Base-by-base conservation (phyloP, 805 yeast species). In the Diddensiella transvaalensis region DNA sequence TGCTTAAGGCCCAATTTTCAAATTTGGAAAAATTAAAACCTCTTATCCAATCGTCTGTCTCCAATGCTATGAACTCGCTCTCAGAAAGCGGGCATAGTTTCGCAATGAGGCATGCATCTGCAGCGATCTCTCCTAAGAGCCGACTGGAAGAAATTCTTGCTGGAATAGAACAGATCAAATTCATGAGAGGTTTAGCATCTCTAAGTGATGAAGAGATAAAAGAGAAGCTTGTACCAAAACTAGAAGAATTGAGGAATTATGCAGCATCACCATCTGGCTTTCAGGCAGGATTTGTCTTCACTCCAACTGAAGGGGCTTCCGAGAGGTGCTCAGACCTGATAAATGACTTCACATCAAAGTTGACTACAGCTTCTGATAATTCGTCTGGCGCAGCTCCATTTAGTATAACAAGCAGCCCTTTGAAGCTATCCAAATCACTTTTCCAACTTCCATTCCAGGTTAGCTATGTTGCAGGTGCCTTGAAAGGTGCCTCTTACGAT, bases 71-170 rank as follows among this genome's bases (percentile, higher is more conserved):
- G 49, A 82, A 90, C 59, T 72, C 77, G 4, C 80, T 93, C 44
- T 90, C 96, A 6, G 93, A 90, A 49, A 73, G 85, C 48, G 99
- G 99, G 0, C 97, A 93, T 62, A 70, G 83, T 1, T 90, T 77
- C 66, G 96, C 98, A 2, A 76, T 80, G 56, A 72, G 80, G 3
- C 77, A 71, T 58, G 82, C 95, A 1, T 72, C 95, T 1, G 72
- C 79, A 21, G 76, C 96, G 0, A 65, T 88, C 2, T 80, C 88
- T 1, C 69, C 77, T 1, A 73, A 80, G 17, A 79, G 79, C 46
- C 73, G 80, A 3, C 72, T 89, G 17, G 72, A 73, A 46, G 95
- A 91, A 59, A 60, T 70, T 6, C 65, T 89, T 13, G 67, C 75
- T 30, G 98, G 98, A n/a, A 71, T 93, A 44, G 77, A 78, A 39